A percentile compares a stretch with the other conserved stretches of the same genome.
Conservation (phyloP, 2,329 filamentous ascomycete species). For the Aureobasidium melanogenum region DNA sequence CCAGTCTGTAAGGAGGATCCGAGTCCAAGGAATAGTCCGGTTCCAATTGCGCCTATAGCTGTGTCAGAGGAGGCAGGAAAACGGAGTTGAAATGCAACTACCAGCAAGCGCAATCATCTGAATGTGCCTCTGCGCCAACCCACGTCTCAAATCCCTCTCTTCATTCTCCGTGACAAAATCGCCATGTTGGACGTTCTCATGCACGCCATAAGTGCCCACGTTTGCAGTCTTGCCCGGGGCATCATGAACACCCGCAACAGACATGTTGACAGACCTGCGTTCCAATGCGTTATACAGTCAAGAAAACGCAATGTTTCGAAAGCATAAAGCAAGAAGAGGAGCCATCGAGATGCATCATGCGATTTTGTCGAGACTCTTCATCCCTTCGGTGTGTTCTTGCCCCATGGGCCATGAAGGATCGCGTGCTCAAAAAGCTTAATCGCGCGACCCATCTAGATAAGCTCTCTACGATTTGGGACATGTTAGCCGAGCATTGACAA, state of each 20-base stretch:
- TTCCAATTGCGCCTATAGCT: constrained; percentile 56
- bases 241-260: background rate
- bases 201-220: background rate
- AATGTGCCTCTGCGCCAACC: constrained; percentile 16
- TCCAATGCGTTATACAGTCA: background rate
- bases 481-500: constrained; percentile 3
- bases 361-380: background rate
- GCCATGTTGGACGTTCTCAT: background rate
- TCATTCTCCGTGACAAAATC: constrained; percentile 1
- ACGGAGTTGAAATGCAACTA: background rate
- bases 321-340: background rate
- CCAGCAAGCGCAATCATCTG: constrained; percentile 31
- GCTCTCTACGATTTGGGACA: background rate
- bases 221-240: background rate
- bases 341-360: too few relatives aligned
- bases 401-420: background rate
- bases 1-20: constrained; percentile 42
- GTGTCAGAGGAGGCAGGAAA: background rate
- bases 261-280: background rate
- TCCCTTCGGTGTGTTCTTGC: background rate
- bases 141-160: constrained; percentile 15
- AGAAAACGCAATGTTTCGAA: background rate
- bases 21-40: constrained; percentile 62
- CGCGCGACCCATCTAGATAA: background rate
- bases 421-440: constrained; percentile 7